Percentiles rank a stretch among this genome's conserved stretches.
These are phyloP conservation scores for Parachlorella kessleri DNA, from an alignment of 139 green algal species.

Conservation along the genomic window DNA sequence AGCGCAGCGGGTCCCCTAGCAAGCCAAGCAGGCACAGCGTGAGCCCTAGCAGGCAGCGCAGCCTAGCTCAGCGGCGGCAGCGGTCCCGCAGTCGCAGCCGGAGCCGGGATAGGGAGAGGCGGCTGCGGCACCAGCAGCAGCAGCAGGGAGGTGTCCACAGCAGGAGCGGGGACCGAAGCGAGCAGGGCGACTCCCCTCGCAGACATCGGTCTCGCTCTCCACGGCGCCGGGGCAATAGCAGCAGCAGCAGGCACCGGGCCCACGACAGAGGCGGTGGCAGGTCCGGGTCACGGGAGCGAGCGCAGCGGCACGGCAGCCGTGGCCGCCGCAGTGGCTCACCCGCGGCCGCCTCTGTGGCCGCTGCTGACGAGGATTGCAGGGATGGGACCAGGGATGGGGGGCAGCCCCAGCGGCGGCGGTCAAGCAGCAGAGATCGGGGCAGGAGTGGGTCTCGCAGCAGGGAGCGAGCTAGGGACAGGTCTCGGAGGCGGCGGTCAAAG, in stretches of 20 bases:
- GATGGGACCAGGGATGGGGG: neutral
- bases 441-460: too few species aligned
- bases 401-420: neutral
- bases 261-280: too few species aligned
- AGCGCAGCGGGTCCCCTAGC: too few species aligned
- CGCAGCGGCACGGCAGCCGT: neutral
- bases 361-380: neutral
- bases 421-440: neutral
- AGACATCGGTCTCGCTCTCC: too few species aligned
- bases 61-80: neutral
- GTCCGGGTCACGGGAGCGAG: too few species aligned
- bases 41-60: neutral
- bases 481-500: neutral
- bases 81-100: neutral
- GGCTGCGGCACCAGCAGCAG: neutral
- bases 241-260: too few species aligned
- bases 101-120: neutral
- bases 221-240: too few species aligned
- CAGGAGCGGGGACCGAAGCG: neutral
- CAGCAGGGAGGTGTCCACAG: neutral
- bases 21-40: neutral
- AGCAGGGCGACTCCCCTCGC: too few species aligned
- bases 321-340: neutral
- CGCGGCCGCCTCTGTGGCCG: too few species aligned
- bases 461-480: neutral